These are phyloP conservation scores for Populus hybrid DNA, from an alignment of 441 rosid genomes.

Conservation along the genomic window DNA sequence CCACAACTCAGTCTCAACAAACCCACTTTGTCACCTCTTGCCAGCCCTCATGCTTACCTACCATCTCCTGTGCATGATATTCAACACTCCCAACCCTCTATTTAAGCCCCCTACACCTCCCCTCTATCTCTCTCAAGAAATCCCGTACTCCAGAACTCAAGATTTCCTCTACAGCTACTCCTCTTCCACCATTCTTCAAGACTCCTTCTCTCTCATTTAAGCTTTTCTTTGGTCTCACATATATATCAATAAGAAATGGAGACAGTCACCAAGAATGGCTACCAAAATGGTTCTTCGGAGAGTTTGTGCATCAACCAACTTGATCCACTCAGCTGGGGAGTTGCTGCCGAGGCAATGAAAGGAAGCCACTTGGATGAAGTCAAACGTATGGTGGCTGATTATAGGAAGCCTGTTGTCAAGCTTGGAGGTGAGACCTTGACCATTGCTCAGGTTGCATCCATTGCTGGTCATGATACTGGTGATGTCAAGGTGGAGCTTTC, in stretches of 20 bases:
- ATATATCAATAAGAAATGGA: constrained; percentile 9
- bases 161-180: constrained; percentile 3
- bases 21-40: constrained; percentile 29
- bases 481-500: constrained; percentile 52
- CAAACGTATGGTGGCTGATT: constrained; percentile 61
- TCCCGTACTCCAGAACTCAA: neutral
- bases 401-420: constrained; percentile 48
- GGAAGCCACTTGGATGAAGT: constrained; percentile 82
- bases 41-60: constrained; percentile 35
- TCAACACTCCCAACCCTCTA: constrained; percentile 11
- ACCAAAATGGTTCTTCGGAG: constrained; percentile 29
- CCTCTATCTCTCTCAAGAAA: constrained; percentile 29
- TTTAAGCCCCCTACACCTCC: constrained; percentile 32
- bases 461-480: constrained; percentile 27
- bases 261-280: neutral
- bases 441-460: constrained; percentile 63
- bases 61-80: constrained; percentile 23
- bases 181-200: neutral
- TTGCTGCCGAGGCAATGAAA: constrained; percentile 55
- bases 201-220: neutral
- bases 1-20: constrained; percentile 41
- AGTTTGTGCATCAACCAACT: constrained; percentile 6
- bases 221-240: neutral
- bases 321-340: constrained; percentile 69
- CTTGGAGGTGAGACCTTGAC: constrained; percentile 68